Evolutionary conservation across 2,329 filamentous ascomycete species (phyloP), one percentile per base, ranked within the genome.

Genomic region (Aspergillus ochraceoroseus): DNA sequence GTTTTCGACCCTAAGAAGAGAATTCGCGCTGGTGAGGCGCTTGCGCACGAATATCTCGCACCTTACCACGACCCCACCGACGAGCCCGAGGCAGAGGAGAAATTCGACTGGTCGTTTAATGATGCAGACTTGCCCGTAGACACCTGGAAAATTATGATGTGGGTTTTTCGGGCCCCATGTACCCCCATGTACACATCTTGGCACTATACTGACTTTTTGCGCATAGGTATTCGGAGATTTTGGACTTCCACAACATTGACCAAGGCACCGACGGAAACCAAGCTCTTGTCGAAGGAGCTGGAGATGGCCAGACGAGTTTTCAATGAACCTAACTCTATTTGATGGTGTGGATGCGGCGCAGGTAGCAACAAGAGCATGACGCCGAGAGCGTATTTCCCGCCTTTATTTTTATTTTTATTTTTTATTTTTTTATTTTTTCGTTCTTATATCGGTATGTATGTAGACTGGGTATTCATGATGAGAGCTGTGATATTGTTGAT

Each of bases 131-230:
- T 98, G 42, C 90, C 92, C 1, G 89, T 96, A 35, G 92, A 98
- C 63, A 95, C 89, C n/a, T 98, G 92, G 92, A 98, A 98, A 74
- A 95, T 98, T 64, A 98, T 96, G 92, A 98, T 98, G 92, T 95
- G 75, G 62, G 84, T 65, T 31, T 22, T 20, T 6, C 12, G 19
- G 15, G 23, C 17, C 5, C 7, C 11, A 15, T 3, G 9, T 26
- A 9, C 11, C 28, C 5, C 8, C 13, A 12, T 11, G 37, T 13
- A 3, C 2, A 15, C 11, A 7, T n/a, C 30, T 9, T 11, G 5
- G 12, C 2, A 8, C 14, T 9, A 5, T 34, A 26, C 27, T 47
- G 9, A 45, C 29, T 29, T 23, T 15, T 35, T 30, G 29, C 33
- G 37, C 29, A 27, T 39, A 95, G 89, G 88, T 96, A 96, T 74